Evolutionary conservation across 192 early-diverging fungal genomes (phyloP), one percentile per base, ranked within the genome.

Genomic region (Podila clonocystis): DNA sequence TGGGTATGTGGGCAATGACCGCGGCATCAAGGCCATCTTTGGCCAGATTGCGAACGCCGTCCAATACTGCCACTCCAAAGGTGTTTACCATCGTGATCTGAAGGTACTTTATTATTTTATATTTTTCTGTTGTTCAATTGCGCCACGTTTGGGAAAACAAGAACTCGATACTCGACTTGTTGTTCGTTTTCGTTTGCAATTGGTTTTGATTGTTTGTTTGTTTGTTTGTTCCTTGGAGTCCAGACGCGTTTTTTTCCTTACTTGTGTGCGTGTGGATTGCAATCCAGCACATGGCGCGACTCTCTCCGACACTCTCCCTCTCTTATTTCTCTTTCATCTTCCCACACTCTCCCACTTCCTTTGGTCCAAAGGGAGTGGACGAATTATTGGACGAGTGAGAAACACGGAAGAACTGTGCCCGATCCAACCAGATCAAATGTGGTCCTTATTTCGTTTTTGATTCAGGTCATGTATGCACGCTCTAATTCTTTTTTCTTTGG

Each of bases 1-100:
- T 52, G 90, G 87, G 24, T 91, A 94, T 45, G 68, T 89, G 19
- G 85, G 86, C 71, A 90, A 90, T 30, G 95, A 97, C 72, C 60
- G 82, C 22, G 94, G 94, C 33, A 90, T 95, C 58, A 93, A 94
- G 17, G 84, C 65, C 8, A 69, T 69, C 52, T 80, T 80, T 61
- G 55, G 41, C 28, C 77, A 80, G 49, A 80, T 98, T 24, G 79
- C 97, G 20, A 83, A 91, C 65, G 95, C 95, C 5, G 90, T 98
- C 58, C 71, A 89, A 48, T 88, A 91, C 71, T 89, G 92, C 41
- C 92, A 95, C 78, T 84, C 86, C 15, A 74, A 87, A 67, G 87
- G 89, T 6, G 88, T 95, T 48, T 92, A 88, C 60, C 94, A 95
- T 69, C 86, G 93, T 63, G 94, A 95, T 73, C 85, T 95, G 57